Evolutionary conservation across 2,329 filamentous ascomycete species (phyloP), one percentile per base, ranked within the genome.

Genomic region (Fusarium napiforme): DNA sequence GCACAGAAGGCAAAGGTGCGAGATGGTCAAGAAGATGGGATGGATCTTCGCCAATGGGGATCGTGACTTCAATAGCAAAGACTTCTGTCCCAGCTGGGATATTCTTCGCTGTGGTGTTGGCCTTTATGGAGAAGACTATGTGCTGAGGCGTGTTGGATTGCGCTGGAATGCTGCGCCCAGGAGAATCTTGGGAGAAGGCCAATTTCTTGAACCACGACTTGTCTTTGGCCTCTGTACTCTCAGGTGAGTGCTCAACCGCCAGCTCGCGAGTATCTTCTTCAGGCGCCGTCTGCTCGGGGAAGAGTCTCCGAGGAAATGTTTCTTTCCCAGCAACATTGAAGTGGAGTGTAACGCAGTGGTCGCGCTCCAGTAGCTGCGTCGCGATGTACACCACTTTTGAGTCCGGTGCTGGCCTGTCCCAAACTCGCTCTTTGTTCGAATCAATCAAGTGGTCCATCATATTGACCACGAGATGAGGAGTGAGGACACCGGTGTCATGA

Each of bases 1-100:
- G 52, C 4, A 56, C 37, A 18, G 52, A 5, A 28, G 52, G 52
- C 0, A 56, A 0, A 1, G 52, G 52, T 5, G 52, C 52, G 0
- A 56, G 26, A 43, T 43, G 52, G 0, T 56, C 52, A 0, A 56
- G 52, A 11, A 56, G 52, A 43, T 56, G 52, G 11, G 52, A 56
- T 23, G 52, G 11, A 15, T 56, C 52, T 43, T 56, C 52, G 0
- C 52, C 52, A 11, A 56, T 56, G 5, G 52, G 52, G 2, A 56
- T 56, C 0, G 21, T 32, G 21, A 43, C 21, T 56, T 56, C 52
- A 2, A 56, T 56, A 8, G 16, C 26, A 43, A 56, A 56, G 0
- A 56, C 52, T 32, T 56, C 52, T 56, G 52, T 32, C 0, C 52
- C 52, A 2, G 16, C 37, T 28, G 26, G 52, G 10, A 56, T 2